Base-by-base conservation (phyloP, 2,329 filamentous ascomycete genomes). In the Beauveria brongniartii region DNA sequence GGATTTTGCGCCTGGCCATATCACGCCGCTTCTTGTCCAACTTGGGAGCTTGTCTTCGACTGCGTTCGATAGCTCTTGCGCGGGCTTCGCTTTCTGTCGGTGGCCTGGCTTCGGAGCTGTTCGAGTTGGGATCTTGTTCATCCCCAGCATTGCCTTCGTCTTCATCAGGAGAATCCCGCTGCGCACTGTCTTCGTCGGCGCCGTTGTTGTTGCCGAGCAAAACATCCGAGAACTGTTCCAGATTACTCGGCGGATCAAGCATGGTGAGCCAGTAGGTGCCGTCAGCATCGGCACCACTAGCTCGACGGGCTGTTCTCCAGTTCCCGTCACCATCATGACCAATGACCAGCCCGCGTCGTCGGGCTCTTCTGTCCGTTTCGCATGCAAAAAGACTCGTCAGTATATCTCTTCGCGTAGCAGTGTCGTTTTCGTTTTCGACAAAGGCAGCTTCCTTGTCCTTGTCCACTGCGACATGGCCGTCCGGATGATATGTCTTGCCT, bases 391-490 rank as follows among this genome's bases (percentile, higher is more conserved):
- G 68, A 22, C 76, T 80, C 14, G 76, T 77, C 59, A 91, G 75
- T 40, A 90, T 81, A 26, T 84, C 80, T 63, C 86, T 79, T 62
- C 86, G 80, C 66, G 81, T 78, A 5, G 82, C 81, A 1, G 78
- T 83, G 67, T 90, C 88, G 10, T 80, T 78, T 34, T 78, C 77
- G 66, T 87, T 83, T 47, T 83, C 80, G 59, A 79, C 82, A 48
- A 90, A 77, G 4, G 85, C 81, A 1, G 82, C 79, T 50, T 70
- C 70, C 24, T 80, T 80, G 8, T 82, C 83, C 63, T 88, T 82
- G 1, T 80, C 74, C 16, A 92, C 75, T 47, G 86, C 79, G 60
- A 88, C 77, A 53, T 89, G 86, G 1, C 88, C 88, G 63, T 87
- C 82, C 4, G 75, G 72, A 55, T 82, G 80, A 48, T 80, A 76